phyloP scores from a whole-genome alignment of 192 early-diverging fungal genomes.

The Radiomyces spectabilis region DNA sequence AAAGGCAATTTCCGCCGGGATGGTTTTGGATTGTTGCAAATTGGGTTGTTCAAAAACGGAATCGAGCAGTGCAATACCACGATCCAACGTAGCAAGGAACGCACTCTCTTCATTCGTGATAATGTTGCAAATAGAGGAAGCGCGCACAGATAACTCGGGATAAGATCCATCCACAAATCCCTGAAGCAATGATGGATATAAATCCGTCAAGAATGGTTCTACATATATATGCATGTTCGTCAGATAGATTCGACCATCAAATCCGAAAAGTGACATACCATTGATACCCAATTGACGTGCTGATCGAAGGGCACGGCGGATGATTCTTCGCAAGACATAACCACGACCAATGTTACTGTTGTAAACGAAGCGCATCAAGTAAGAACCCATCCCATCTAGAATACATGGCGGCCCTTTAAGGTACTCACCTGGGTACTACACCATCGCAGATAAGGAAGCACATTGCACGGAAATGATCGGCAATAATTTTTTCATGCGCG shows the following conservation, averaged over 20 bases:
- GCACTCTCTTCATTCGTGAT: conserved; percentile 39
- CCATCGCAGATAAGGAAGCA: conserved; percentile 51
- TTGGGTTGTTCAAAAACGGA: conserved; percentile 33
- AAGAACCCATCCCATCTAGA: not conserved
- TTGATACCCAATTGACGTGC: conserved; percentile 47
- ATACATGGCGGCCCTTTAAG: not conserved
- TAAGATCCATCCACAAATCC: conserved; percentile 29
- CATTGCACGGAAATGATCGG: conserved; percentile 49
- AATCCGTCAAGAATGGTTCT: conserved; percentile 42
- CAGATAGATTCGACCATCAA: not conserved
- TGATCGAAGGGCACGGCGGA: conserved; percentile 47
- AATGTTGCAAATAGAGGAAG: conserved; percentile 32
- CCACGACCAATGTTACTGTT: conserved; percentile 42
- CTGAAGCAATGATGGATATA: conserved; percentile 38
- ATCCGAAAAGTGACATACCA: conserved; percentile 13
- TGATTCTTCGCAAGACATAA: conserved; percentile 52
- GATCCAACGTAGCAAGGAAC: conserved; percentile 39
- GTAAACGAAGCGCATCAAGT: no score
- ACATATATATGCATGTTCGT: not conserved
- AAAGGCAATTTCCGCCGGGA: conserved; percentile 42
- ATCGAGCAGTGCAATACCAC: conserved; percentile 39
- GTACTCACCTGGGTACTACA: conserved; percentile 41
- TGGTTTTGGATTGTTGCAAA: conserved; percentile 17
- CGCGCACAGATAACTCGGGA: conserved; percentile 32
- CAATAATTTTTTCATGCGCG: conserved; percentile 48